A percentile compares a stretch with the other conserved stretches of the same genome.
Evolutionary conservation across 257 asterid species (phyloP).

Genomic region (Forsythia viridissima): DNA sequence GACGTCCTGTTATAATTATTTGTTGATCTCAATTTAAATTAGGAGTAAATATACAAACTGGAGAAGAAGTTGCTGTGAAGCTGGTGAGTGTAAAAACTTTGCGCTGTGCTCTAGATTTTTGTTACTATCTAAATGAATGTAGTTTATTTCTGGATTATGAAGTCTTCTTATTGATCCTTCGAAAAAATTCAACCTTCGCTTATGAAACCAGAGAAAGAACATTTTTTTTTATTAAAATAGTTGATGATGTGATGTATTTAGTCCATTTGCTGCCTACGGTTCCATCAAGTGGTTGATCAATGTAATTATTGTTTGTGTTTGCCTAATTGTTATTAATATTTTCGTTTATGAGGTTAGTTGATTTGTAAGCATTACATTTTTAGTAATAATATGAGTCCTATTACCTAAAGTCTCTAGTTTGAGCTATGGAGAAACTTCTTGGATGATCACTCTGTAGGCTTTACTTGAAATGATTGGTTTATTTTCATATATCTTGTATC

Average conservation of each 20-base stretch:
- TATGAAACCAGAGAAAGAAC: neutral
- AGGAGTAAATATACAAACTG: slow-evolving; percentile 76
- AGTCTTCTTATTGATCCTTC: neutral
- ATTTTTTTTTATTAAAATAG: neutral
- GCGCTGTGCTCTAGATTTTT: neutral
- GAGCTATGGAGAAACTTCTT: neutral
- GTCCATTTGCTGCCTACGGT: neutral
- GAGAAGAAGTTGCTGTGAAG: slow-evolving; percentile 93
- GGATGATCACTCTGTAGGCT: neutral
- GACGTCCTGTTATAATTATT: neutral
- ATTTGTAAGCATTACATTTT: neutral
- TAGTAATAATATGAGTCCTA: neutral
- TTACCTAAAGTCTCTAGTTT: neutral
- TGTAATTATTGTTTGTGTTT: neutral
- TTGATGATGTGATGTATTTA: neutral
- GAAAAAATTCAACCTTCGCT: neutral
- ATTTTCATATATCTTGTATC: neutral
- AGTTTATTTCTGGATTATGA: slow-evolving; percentile 3
- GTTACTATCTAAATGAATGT: neutral
- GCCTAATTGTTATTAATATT: slow-evolving; percentile 1
- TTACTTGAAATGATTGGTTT: neutral
- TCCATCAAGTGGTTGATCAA: slow-evolving; percentile 2
- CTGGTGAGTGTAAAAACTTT: slow-evolving; percentile 51
- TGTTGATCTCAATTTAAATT: slow-evolving; percentile 28
- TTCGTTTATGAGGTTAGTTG: slow-evolving; percentile 9